Evolutionary conservation across 2,329 filamentous ascomycete genomes (phyloP).

Genomic region (Purpureocillium takamizusanense): DNA sequence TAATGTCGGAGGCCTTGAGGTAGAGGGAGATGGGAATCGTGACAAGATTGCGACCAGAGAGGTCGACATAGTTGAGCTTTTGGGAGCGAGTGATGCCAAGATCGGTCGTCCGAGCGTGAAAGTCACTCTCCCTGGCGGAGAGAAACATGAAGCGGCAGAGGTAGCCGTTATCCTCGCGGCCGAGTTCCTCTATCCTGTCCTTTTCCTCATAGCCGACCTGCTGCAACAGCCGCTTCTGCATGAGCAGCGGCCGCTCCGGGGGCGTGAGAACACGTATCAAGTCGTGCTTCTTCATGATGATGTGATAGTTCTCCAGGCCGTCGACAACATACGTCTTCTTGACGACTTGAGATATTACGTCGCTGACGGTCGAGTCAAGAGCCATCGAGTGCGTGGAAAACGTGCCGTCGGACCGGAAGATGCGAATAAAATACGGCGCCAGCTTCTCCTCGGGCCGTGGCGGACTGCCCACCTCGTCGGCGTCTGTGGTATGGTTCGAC

Average conservation of each 20-base stretch:
- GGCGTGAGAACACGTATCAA: constrained; percentile 72
- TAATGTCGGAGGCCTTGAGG: constrained; percentile 84
- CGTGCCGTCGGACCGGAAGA: constrained; percentile 88
- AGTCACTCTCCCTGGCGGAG: constrained; percentile 79
- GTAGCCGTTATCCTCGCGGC: constrained; percentile 94
- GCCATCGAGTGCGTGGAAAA: constrained; percentile 86
- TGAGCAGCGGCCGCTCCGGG: constrained; percentile 73
- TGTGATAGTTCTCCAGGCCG: constrained; percentile 87
- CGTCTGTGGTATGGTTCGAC: constrained; percentile 45
- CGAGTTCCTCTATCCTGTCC: constrained; percentile 86
- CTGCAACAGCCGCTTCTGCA: constrained; percentile 85
- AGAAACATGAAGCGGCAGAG: constrained; percentile 93
- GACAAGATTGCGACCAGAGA: constrained; percentile 81
- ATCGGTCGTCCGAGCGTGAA: constrained; percentile 59
- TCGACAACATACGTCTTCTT: constrained; percentile 93
- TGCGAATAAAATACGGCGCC: constrained; percentile 80
- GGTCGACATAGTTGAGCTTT: constrained; percentile 90
- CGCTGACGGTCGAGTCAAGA: constrained; percentile 74
- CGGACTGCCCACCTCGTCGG: constrained; percentile 60
- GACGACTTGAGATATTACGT: constrained; percentile 82
- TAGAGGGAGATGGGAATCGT: constrained; percentile 94
- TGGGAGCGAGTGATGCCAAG: constrained; percentile 72
- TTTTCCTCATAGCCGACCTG: constrained; percentile 84
- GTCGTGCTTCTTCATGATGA: constrained; percentile 89
- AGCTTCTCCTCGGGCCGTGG: constrained; percentile 65